phyloP scores from a whole-genome alignment of 108 stramenopile species.

The Cyclotella choctawhatcheeana region DNA sequence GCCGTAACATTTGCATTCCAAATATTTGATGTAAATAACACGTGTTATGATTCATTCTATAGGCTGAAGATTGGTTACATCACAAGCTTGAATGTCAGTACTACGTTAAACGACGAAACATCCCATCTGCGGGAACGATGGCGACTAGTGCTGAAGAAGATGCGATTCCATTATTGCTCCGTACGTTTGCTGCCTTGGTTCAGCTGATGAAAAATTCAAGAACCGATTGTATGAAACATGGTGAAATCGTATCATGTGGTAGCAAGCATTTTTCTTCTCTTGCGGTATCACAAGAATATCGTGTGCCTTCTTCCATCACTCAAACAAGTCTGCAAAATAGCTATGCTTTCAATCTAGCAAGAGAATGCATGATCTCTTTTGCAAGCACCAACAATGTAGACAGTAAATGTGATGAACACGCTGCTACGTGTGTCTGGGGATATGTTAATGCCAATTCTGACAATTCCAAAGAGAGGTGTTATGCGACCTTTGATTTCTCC shows the following conservation, averaged over 20 bases:
- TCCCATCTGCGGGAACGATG: not conserved
- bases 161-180: slow-evolving; percentile 33
- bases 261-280: slow-evolving; percentile 32
- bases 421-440: slow-evolving; percentile 23
- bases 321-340: not conserved
- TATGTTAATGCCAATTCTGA: slow-evolving; percentile 4
- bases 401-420: not conserved
- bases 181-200: slow-evolving; percentile 32
- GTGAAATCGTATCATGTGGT: slow-evolving; percentile 24
- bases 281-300: slow-evolving; percentile 26
- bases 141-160: slow-evolving; percentile 29
- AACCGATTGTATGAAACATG: not conserved
- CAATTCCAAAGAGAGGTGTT: not conserved
- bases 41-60: not conserved
- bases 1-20: not conserved
- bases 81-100: slow-evolving; percentile 46
- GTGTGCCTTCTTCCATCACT: not conserved
- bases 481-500: slow-evolving; percentile 24
- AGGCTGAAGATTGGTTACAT: slow-evolving; percentile 38
- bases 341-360: slow-evolving; percentile 24
- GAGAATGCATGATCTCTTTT: slow-evolving; percentile 25
- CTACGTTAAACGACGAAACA: slow-evolving; percentile 33
- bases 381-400: slow-evolving; percentile 18
- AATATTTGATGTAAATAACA: not conserved
- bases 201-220: slow-evolving; percentile 9